Evolutionary conservation across 148 eudicot species (phyloP).

Genomic region (Tetragonia tetragonoides): DNA sequence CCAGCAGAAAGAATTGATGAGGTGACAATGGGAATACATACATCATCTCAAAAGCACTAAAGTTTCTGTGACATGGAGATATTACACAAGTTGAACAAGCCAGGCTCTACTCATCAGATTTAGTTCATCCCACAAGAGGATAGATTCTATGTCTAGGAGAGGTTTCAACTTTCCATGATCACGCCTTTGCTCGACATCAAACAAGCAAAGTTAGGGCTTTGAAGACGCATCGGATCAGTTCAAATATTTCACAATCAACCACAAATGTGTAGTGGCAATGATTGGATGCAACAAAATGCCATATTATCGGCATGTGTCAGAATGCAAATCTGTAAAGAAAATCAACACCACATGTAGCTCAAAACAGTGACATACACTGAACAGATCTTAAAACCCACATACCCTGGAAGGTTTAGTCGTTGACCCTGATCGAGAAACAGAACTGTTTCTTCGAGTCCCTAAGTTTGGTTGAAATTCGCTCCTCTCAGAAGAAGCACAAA

Average conservation of each 20-base stretch:
- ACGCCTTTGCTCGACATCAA: not conserved
- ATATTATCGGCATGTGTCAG: not conserved
- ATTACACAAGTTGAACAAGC: not conserved
- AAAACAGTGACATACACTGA: not conserved
- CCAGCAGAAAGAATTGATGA: not conserved
- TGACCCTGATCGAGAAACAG: conserved; percentile 57
- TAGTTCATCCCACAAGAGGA: no score
- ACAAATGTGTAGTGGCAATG: not conserved
- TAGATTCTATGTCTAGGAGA: not conserved
- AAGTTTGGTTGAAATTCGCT: conserved; percentile 50
- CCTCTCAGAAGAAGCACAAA: conserved; percentile 64
- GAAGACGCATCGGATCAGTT: not conserved
- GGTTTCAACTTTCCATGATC: not conserved
- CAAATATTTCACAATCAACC: not conserved
- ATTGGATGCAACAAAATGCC: not conserved
- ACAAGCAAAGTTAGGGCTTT: not conserved
- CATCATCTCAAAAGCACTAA: not conserved
- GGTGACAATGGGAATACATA: not conserved
- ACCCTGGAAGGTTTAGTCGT: conserved; percentile 84
- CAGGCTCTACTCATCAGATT: no score
- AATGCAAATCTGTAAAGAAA: conserved; percentile 2
- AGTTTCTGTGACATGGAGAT: not conserved
- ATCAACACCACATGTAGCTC: not conserved
- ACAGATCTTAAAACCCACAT: conserved; percentile 17
- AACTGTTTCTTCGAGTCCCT: conserved; percentile 60